Evolutionary conservation across 805 yeast genomes (phyloP), one percentile per base, ranked within the genome.

Genomic region (Kodamaea leandrae): DNA sequence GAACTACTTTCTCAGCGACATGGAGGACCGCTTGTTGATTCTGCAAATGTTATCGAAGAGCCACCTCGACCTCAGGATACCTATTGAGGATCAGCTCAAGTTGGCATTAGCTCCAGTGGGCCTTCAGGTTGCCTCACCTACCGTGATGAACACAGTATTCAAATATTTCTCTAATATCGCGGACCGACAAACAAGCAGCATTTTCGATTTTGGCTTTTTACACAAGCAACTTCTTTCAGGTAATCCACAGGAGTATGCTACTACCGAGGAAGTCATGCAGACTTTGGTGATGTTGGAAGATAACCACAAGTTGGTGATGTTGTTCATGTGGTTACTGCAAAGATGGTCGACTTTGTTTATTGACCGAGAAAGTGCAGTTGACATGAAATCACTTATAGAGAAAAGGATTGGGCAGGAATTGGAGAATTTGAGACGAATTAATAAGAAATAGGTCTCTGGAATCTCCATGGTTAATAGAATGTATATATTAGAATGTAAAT

Each of bases 271-370:
- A 13, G 54, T 60, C 2, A 50, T 60, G 14, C 50, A 48, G 16
- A 44, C 48, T 4, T 50, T 64, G 29, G 55, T 55, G 17, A 36
- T 57, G 23, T 62, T 82, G 15, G 97, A 89, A 56, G 72, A 74
- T 4, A 64, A 83, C 44, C 95, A 89, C 63, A 78, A 79, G 48
- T 64, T 77, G 33, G 71, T 86, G 13, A 73, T 81, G 50, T 63
- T 86, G 5, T 91, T 78, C 55, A 66, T 87, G 55, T 91, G 99
- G 99, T 68, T 91, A 46, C 74, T 86, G 41, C 90, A 86, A 58
- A 69, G 97, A 53, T 91, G 83, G 68, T 96, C 97, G 1, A 79
- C 83, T 21, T 72, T 79, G 37, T 86, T 89, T 51, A 76, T 84
- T 13, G 96, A 88, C 58, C 69, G 79, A 12, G 86, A 82, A 44